A percentile compares a stretch with the other conserved stretches of the same genome.
Conservation (phyloP, 345 rosid genomes). For the Populus nigra region DNA sequence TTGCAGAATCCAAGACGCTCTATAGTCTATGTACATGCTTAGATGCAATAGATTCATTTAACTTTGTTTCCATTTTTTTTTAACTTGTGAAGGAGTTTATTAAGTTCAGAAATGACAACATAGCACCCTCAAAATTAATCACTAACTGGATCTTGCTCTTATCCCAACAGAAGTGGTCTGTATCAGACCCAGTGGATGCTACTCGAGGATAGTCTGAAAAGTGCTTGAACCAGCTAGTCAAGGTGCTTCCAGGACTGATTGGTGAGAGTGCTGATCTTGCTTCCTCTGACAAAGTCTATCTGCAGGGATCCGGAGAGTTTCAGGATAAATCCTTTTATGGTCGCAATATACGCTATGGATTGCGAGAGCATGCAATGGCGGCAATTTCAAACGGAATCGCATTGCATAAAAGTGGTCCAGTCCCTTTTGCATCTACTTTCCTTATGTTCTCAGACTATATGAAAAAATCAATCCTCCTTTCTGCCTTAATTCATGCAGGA, state of each 20-base stretch:
- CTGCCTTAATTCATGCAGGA: slow-evolving; percentile 39
- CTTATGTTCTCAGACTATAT: slow-evolving; percentile 38
- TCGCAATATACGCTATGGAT: slow-evolving; percentile 32
- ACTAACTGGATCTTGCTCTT: not conserved
- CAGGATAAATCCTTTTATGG: slow-evolving; percentile 20
- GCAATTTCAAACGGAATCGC: slow-evolving; percentile 44
- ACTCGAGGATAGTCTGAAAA: slow-evolving; percentile 30
- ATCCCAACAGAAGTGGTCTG: slow-evolving; percentile 28
- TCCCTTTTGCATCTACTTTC: slow-evolving; percentile 39
- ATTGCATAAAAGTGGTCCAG: slow-evolving; percentile 23
- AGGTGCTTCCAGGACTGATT: slow-evolving; percentile 37
- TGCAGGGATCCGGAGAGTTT: slow-evolving; percentile 23
- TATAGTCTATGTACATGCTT: not conserved
- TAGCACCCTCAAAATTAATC: not conserved
- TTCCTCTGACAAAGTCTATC: slow-evolving; percentile 29
- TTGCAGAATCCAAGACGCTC: not conserved
- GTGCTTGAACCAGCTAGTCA: slow-evolving; percentile 32
- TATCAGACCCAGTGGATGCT: slow-evolving; percentile 29
- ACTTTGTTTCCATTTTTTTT: not conserved
- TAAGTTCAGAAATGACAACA: not conserved
- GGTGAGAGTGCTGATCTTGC: slow-evolving; percentile 48
- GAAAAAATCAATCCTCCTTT: slow-evolving; percentile 32
- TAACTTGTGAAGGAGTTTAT: not conserved
- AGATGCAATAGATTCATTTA: not conserved
- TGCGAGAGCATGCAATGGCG: slow-evolving; percentile 43